Evolutionary conservation across 306 rosid species (phyloP).

Genomic region (Cicer chorassanicum): DNA sequence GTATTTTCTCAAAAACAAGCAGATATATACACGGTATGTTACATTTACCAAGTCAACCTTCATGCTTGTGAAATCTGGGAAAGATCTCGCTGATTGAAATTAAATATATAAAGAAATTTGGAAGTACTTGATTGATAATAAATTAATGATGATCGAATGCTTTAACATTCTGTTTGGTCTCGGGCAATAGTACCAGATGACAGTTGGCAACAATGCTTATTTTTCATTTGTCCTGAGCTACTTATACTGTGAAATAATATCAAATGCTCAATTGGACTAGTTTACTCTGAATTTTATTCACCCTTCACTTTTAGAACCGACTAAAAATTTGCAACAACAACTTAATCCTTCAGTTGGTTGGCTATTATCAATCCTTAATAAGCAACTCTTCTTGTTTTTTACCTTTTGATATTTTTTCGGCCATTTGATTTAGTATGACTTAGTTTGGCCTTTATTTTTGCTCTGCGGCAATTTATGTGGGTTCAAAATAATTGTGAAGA

Average conservation of each 20-base stretch:
- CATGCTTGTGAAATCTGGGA: conserved; percentile 24
- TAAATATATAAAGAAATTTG: conserved; percentile 24
- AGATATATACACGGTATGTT: conserved; percentile 61
- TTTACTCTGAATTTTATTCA: conserved; percentile 10
- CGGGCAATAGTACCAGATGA: conserved; percentile 4
- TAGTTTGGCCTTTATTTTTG: conserved; percentile 15
- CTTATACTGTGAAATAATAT: conserved; percentile 16
- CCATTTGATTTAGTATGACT: conserved; percentile 11
- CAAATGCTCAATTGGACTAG: conserved; percentile 5
- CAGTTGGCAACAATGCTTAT: conserved; percentile 6
- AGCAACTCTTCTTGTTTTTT: conserved; percentile 24
- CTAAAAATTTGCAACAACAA: background rate
- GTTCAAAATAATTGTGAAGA: conserved; percentile 12
- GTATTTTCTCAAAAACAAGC: conserved; percentile 68
- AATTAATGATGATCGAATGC: background rate
- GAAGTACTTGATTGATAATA: background rate
- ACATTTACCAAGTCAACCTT: conserved; percentile 33
- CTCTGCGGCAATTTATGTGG: conserved; percentile 14
- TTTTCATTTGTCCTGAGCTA: conserved; percentile 14
- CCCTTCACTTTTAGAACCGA: conserved; percentile 20
- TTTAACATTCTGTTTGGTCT: conserved; percentile 14
- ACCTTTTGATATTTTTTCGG: conserved; percentile 11
- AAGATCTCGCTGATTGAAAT: conserved; percentile 22
- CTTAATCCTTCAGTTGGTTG: conserved; percentile 34
- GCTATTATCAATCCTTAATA: conserved; percentile 25